Evolutionary conservation across 2,329 filamentous ascomycete species (phyloP).

Genomic region (Knufia fluminis): DNA sequence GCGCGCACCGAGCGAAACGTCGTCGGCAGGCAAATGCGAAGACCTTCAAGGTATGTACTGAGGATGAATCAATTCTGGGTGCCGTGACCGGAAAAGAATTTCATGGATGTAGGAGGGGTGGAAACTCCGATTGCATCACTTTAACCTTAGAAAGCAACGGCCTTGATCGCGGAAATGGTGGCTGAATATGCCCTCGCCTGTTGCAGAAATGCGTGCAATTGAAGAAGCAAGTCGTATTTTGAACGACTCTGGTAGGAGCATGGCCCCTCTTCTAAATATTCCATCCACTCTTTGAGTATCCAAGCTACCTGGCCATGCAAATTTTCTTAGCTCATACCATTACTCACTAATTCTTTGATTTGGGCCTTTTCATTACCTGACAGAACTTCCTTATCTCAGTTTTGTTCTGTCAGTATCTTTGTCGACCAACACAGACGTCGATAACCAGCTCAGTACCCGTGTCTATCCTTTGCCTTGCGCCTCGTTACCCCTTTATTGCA

Average conservation of each 20-base stretch:
- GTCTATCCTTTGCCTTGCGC: conserved; percentile 14
- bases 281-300: conserved; percentile 5
- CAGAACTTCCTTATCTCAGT: conserved; percentile 22
- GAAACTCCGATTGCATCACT: conserved; percentile 1
- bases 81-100: too few species aligned
- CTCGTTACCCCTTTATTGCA: conserved; percentile 10
- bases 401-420: conserved; percentile 23
- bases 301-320: conserved; percentile 3
- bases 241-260: neutral
- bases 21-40: too few species aligned
- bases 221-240: neutral
- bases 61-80: too few species aligned
- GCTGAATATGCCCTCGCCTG: neutral
- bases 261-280: conserved; percentile 10
- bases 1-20: too few species aligned
- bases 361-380: conserved; percentile 20
- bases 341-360: conserved; percentile 19
- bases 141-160: neutral
- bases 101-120: neutral
- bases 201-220: neutral
- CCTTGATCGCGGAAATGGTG: neutral
- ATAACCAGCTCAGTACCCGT: conserved; percentile 6
- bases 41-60: neutral
- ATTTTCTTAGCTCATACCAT: conserved; percentile 24
- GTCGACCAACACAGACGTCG: conserved; percentile 13